phyloP scores from a whole-genome alignment of 148 eudicot species.

The Nepenthes gracilis region DNA sequence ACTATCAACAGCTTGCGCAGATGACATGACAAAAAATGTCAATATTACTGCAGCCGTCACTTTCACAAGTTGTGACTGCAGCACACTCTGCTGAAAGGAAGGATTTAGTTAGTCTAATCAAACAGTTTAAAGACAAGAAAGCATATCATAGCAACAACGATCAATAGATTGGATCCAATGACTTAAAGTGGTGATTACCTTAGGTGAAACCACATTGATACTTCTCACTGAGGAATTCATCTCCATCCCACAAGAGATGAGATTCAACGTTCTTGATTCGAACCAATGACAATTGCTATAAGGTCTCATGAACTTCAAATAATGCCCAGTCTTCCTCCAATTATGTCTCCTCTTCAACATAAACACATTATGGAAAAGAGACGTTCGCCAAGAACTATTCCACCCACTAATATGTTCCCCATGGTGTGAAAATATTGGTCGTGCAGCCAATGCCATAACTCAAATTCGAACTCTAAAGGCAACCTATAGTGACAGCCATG shows the following conservation, averaged over 20 bases:
- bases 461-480: constrained; percentile 10
- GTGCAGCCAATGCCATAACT: constrained; percentile 26
- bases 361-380: constrained; percentile 18
- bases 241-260: constrained; percentile 19
- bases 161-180: too few species aligned
- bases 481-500: constrained; percentile 11
- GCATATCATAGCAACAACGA: background rate
- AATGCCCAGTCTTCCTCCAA: constrained; percentile 16
- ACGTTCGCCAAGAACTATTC: constrained; percentile 11
- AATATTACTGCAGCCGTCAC: constrained; percentile 45
- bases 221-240: constrained; percentile 17
- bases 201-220: constrained; percentile 13
- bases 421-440: constrained; percentile 32
- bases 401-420: constrained; percentile 21
- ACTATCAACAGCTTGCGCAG: constrained; percentile 90
- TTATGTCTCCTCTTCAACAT: constrained; percentile 26
- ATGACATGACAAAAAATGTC: constrained; percentile 54
- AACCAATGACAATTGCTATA: constrained; percentile 5
- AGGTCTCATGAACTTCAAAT: constrained; percentile 20
- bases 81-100: constrained; percentile 17
- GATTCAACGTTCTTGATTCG: constrained; percentile 21
- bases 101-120: background rate
- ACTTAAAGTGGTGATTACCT: constrained; percentile 23
- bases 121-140: constrained; percentile 1
- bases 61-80: constrained; percentile 24